A percentile compares a stretch with the other conserved stretches of the same genome.
phyloP scores from a whole-genome alignment of 1,139 yeast species.

The Saccharomyces hybrid region DNA sequence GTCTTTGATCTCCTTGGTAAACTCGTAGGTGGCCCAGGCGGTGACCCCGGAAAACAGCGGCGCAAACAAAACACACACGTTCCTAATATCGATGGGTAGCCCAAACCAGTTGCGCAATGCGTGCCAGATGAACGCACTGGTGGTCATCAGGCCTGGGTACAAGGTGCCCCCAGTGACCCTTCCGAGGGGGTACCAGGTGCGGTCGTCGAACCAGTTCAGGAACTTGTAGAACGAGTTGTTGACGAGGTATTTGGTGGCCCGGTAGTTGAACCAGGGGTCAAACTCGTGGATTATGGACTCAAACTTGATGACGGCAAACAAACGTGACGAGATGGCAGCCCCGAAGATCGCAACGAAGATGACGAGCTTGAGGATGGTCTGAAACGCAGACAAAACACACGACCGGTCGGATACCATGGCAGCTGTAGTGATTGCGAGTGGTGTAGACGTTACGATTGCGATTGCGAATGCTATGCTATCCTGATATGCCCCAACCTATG shows the following conservation, averaged over 20 bases:
- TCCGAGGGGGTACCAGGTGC: constrained; percentile 98
- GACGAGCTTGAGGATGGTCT: constrained; percentile 45
- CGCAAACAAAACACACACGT: constrained; percentile 90
- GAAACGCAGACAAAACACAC: constrained; percentile 9
- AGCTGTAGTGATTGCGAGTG: neutral
- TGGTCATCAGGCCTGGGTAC: constrained; percentile 97
- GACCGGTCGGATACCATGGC: constrained; percentile 1
- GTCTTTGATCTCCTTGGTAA: constrained; percentile 86
- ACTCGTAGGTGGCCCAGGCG: constrained; percentile 82
- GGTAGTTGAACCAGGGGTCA: constrained; percentile 97
- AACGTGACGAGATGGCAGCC: constrained; percentile 85
- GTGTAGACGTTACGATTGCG: neutral
- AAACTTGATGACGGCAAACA: constrained; percentile 74
- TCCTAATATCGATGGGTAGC: constrained; percentile 87
- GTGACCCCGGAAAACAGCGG: constrained; percentile 95
- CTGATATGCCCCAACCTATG: neutral
- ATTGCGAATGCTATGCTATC: neutral
- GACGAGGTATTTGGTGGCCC: constrained; percentile 89
- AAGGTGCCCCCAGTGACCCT: constrained; percentile 98
- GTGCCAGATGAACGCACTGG: constrained; percentile 85
- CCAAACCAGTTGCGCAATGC: constrained; percentile 50
- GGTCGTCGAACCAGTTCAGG: constrained; percentile 95
- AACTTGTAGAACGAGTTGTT: constrained; percentile 80
- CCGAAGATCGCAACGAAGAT: constrained; percentile 70
- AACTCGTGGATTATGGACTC: constrained; percentile 97